phyloP scores from a whole-genome alignment of 495 filamentous ascomycete genomes.

The Penicillium antarcticum region DNA sequence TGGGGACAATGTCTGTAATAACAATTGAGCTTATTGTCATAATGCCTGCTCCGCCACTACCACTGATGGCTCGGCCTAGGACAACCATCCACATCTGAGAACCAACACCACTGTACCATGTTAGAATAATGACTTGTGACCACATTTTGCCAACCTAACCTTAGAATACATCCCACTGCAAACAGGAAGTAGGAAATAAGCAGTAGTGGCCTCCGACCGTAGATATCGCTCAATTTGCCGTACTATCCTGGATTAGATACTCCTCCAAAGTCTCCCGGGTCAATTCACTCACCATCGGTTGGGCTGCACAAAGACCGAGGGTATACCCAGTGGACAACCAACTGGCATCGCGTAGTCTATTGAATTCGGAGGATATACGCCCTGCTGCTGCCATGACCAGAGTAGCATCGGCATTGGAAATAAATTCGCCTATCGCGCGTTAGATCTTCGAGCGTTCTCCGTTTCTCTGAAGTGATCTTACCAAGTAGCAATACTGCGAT shows the following conservation, averaged over 20 bases:
- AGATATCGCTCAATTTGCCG: conserved; percentile 48
- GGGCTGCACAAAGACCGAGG: conserved; percentile 56
- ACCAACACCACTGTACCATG: conserved; percentile 45
- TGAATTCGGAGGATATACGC: conserved; percentile 64
- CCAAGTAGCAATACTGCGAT: conserved; percentile 37
- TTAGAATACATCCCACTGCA: conserved; percentile 37
- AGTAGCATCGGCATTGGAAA: conserved; percentile 59
- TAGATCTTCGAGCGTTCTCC: not conserved
- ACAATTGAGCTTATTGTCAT: conserved; percentile 55
- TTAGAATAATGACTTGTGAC: too few relatives aligned
- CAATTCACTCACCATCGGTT: conserved; percentile 43
- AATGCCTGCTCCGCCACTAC: conserved; percentile 57
- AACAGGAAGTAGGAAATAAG: conserved; percentile 42
- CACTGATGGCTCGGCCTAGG: conserved; percentile 55
- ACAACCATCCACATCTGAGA: conserved; percentile 51
- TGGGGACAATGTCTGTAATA: conserved; percentile 65
- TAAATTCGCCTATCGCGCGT: conserved; percentile 56
- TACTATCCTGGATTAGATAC: conserved; percentile 22
- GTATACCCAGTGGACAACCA: conserved; percentile 68
- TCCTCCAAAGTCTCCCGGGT: not conserved
- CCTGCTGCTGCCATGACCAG: conserved; percentile 62
- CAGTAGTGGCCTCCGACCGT: conserved; percentile 41
- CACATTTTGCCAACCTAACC: conserved; percentile 26
- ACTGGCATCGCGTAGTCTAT: conserved; percentile 53
- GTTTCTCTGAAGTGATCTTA: conserved; percentile 2